These are phyloP conservation scores for Phytophthora pinifolia DNA, from an alignment of 352 stramenopile genomes.

Conservation along the genomic window DNA sequence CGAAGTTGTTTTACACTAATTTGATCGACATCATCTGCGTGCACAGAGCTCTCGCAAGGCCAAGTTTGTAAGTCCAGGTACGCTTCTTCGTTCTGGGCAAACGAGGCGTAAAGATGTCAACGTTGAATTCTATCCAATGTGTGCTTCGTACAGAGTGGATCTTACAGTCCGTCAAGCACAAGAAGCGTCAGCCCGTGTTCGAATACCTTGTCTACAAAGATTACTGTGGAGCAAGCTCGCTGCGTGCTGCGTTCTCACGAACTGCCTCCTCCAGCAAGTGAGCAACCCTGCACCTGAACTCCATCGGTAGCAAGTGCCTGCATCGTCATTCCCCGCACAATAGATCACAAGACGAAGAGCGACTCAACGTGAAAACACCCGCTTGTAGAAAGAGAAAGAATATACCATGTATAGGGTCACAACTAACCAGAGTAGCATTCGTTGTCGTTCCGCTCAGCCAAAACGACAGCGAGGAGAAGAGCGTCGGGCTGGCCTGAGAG, in stretches of 20 bases:
- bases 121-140: not conserved
- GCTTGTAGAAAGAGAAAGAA: slow-evolving; percentile 34
- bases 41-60: slow-evolving; percentile 51
- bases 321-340: not conserved
- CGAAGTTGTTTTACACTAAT: slow-evolving; percentile 1
- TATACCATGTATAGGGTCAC: slow-evolving; percentile 50
- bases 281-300: not conserved
- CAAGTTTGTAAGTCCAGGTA: slow-evolving; percentile 72
- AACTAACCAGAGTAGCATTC: slow-evolving; percentile 46
- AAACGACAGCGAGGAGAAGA: slow-evolving; percentile 21
- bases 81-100: not conserved
- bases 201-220: slow-evolving; percentile 81
- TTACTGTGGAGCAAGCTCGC: slow-evolving; percentile 6
- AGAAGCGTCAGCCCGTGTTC: slow-evolving; percentile 65
- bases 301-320: not conserved
- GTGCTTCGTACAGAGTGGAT: slow-evolving; percentile 57
- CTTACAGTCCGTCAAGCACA: slow-evolving; percentile 64
- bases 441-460: slow-evolving; percentile 41
- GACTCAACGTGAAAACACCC: slow-evolving; percentile 19
- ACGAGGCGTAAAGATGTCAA: not conserved
- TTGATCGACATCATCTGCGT: not conserved
- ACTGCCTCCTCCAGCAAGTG: slow-evolving; percentile 6
- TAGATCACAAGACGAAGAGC: slow-evolving; percentile 1
- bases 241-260: slow-evolving; percentile 25
- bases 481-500: slow-evolving; percentile 8